These are phyloP conservation scores for Abrus precatorius DNA, from an alignment of 306 rosid species.

Conservation along the genomic window DNA sequence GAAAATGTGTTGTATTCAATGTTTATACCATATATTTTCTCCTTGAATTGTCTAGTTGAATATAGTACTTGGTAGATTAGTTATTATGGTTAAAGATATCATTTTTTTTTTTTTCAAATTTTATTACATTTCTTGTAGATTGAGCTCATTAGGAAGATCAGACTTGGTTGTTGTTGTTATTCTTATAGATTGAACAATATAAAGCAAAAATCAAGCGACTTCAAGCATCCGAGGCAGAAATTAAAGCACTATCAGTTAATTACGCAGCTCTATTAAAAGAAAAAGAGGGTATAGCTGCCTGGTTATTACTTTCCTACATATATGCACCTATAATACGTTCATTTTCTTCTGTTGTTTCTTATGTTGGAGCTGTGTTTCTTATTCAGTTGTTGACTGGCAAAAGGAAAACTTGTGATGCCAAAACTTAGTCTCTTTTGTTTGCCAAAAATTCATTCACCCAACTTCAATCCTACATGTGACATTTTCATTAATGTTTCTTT, in stretches of 20 bases:
- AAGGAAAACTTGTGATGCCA: too few relatives aligned
- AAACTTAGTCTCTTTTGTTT: too few relatives aligned
- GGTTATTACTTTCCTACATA: conserved; percentile 13
- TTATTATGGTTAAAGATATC: not conserved
- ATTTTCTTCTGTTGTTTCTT: conserved; percentile 32
- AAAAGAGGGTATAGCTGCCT: conserved; percentile 78
- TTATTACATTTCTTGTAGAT: conserved; percentile 44
- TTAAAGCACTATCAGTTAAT: conserved; percentile 87
- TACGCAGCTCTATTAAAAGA: conserved; percentile 94
- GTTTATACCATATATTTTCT: not conserved
- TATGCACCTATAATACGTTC: not conserved
- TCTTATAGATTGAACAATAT: conserved; percentile 83
- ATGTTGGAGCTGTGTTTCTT: conserved; percentile 5
- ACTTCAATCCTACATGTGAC: too few relatives aligned
- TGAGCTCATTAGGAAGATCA: too few relatives aligned
- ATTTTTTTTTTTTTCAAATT: conserved; percentile 27
- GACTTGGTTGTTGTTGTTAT: too few relatives aligned
- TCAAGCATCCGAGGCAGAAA: conserved; percentile 93
- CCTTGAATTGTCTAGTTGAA: conserved; percentile 10
- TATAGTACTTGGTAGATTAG: conserved; percentile 3
- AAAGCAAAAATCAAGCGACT: conserved; percentile 85
- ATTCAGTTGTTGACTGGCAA: not conserved
- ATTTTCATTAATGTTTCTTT: too few relatives aligned
- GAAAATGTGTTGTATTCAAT: conserved; percentile 17
- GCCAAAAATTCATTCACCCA: too few relatives aligned